Conservation (phyloP, 495 filamentous ascomycete species). For the Stereocaulon alpinum region DNA sequence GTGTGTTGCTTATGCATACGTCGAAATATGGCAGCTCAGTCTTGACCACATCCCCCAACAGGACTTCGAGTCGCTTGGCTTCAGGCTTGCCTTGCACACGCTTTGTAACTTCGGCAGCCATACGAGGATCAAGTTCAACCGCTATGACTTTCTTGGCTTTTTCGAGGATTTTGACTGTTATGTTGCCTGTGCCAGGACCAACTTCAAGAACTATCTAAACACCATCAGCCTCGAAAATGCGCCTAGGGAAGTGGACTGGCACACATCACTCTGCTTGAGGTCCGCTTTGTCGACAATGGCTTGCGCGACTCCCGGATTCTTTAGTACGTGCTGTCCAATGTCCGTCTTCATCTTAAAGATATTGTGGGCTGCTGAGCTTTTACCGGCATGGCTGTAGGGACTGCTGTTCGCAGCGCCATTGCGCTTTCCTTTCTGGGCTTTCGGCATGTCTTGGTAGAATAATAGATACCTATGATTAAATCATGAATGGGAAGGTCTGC, state of each 20-base stretch:
- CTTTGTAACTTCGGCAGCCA: constrained; percentile 95
- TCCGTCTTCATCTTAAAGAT: constrained; percentile 84
- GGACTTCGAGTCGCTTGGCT: constrained; percentile 68
- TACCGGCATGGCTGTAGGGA: constrained; percentile 49
- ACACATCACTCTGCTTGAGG: constrained; percentile 78
- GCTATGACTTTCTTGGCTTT: constrained; percentile 80
- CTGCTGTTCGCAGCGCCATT: constrained; percentile 38
- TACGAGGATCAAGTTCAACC: constrained; percentile 88
- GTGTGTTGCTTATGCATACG: constrained; percentile 88
- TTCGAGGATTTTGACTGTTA: constrained; percentile 81
- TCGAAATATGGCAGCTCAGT: constrained; percentile 77
- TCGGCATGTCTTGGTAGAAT: constrained; percentile 38
- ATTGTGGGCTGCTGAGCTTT: constrained; percentile 53
- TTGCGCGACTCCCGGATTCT: constrained; percentile 87
- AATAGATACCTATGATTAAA: neutral
- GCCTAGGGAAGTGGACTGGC: neutral
- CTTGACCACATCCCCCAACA: constrained; percentile 92
- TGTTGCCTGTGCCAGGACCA: constrained; percentile 72
- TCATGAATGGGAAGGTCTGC: neutral
- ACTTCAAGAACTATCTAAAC: constrained; percentile 57
- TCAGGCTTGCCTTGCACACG: constrained; percentile 78
- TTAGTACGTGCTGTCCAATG: constrained; percentile 86
- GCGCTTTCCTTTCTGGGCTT: constrained; percentile 52
- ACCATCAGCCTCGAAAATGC: constrained; percentile 1
- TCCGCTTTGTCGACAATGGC: constrained; percentile 80